These are phyloP conservation scores for Plasmodium falciparum DNA, from an alignment of 169 alveolate species.

Conservation along the genomic window DNA sequence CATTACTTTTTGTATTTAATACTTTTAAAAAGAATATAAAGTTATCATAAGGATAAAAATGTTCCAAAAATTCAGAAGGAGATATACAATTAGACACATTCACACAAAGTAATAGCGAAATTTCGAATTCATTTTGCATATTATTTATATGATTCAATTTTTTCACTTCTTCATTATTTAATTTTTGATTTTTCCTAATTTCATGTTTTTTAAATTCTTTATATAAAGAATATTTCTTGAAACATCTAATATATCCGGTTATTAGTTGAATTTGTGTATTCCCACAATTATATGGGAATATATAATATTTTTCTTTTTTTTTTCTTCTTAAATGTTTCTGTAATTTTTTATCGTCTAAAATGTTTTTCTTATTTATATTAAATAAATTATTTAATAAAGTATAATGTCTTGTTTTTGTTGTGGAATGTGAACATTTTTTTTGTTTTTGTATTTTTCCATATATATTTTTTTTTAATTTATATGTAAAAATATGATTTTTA, in stretches of 20 bases:
- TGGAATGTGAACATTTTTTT: conserved; percentile 23
- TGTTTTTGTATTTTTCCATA: conserved; percentile 34
- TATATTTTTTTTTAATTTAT: conserved; percentile 23
- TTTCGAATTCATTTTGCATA: background rate
- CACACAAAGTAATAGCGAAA: conserved; percentile 48
- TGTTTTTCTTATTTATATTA: conserved; percentile 14
- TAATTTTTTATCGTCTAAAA: too few relatives aligned
- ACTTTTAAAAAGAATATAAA: conserved; percentile 69
- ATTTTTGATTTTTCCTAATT: too few relatives aligned
- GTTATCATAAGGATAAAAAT: conserved; percentile 49
- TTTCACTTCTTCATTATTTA: background rate
- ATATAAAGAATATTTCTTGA: conserved; percentile 14
- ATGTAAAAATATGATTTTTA: too few relatives aligned
- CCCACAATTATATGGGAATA: conserved; percentile 52
- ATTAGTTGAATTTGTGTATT: conserved; percentile 69
- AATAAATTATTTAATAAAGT: conserved; percentile 22
- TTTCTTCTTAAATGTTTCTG: background rate
- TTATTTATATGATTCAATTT: background rate
- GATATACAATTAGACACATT: conserved; percentile 62
- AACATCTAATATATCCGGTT: conserved; percentile 51
- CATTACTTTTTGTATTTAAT: conserved; percentile 41
- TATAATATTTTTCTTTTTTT: conserved; percentile 23
- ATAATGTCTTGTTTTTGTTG: conserved; percentile 23
- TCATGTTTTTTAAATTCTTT: background rate
- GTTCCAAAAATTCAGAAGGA: conserved; percentile 62